A percentile compares a stretch with the other conserved stretches of the same genome.
Evolutionary conservation across 208 protist genomes (phyloP).

Genomic region (Trypanosoma cruzi): DNA sequence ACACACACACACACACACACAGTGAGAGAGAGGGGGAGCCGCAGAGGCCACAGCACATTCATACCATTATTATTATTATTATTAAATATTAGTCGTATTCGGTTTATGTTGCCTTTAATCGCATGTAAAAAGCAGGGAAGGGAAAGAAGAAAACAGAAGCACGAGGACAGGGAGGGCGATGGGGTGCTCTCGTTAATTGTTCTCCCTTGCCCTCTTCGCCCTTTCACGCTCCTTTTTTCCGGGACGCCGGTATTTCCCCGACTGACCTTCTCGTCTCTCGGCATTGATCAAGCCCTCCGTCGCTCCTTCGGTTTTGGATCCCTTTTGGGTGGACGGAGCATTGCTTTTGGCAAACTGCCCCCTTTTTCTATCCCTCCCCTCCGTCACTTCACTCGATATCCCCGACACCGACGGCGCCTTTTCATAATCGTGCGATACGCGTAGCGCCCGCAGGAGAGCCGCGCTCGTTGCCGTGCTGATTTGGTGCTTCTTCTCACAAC

Average conservation of each 20-base stretch:
- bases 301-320: conserved; percentile 8
- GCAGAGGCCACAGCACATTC: too few relatives aligned
- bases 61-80: neutral
- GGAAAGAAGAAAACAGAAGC: conserved; percentile 3
- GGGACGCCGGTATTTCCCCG: conserved; percentile 28
- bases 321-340: neutral
- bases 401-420: conserved; percentile 3
- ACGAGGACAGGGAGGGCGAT: neutral
- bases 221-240: conserved; percentile 58
- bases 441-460: conserved; percentile 41
- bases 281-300: neutral
- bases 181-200: neutral
- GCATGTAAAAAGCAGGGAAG: too few relatives aligned
- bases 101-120: neutral
- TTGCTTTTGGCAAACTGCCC: neutral
- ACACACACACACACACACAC: too few relatives aligned
- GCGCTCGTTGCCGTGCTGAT: conserved; percentile 11
- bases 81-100: too few relatives aligned
- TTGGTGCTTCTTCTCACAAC: neutral
- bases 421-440: conserved; percentile 42
- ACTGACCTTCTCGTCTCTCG: neutral
- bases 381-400: conserved; percentile 2
- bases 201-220: conserved; percentile 2
- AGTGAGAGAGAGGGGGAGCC: too few relatives aligned
- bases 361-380: conserved; percentile 32